These are phyloP conservation scores for Botrytis porri DNA, from an alignment of 2,329 filamentous ascomycete genomes.

Conservation along the genomic window DNA sequence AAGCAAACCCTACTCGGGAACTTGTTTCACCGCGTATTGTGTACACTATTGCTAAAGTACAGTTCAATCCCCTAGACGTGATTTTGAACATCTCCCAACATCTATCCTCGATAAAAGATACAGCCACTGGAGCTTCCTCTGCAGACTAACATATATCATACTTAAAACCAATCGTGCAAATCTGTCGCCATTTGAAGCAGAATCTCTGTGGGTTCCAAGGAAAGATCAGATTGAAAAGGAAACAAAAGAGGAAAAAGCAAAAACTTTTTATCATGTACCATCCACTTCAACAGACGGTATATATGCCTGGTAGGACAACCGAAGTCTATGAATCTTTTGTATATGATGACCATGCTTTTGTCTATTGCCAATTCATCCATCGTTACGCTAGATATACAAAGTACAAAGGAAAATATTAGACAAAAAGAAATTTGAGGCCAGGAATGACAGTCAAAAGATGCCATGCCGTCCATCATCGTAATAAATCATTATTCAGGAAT, in stretches of 20 bases:
- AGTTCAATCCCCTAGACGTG: too few species aligned
- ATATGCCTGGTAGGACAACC: not conserved
- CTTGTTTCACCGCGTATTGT: not conserved
- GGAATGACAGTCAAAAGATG: slow-evolving; percentile 20
- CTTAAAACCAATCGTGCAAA: not conserved
- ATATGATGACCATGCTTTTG: slow-evolving; percentile 14
- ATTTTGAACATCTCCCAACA: not conserved
- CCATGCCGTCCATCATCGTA: slow-evolving; percentile 22
- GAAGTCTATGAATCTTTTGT: slow-evolving; percentile 1
- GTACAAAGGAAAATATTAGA: slow-evolving; percentile 1
- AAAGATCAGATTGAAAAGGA: not conserved
- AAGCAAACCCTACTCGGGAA: not conserved
- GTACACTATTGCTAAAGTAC: not conserved
- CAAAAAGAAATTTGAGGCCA: slow-evolving; percentile 16
- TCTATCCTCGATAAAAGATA: not conserved
- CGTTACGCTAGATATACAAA: slow-evolving; percentile 1
- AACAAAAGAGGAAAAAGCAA: not conserved
- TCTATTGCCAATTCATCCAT: not conserved
- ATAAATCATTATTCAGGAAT: slow-evolving; percentile 14
- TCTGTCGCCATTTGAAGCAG: not conserved
- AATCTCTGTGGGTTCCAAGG: not conserved
- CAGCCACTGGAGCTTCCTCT: not conserved
- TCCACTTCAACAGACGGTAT: not conserved
- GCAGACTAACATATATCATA: not conserved
- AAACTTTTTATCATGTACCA: not conserved